Conservation (phyloP, 768 basidiomycete species). For the Mycena haematopus region DNA sequence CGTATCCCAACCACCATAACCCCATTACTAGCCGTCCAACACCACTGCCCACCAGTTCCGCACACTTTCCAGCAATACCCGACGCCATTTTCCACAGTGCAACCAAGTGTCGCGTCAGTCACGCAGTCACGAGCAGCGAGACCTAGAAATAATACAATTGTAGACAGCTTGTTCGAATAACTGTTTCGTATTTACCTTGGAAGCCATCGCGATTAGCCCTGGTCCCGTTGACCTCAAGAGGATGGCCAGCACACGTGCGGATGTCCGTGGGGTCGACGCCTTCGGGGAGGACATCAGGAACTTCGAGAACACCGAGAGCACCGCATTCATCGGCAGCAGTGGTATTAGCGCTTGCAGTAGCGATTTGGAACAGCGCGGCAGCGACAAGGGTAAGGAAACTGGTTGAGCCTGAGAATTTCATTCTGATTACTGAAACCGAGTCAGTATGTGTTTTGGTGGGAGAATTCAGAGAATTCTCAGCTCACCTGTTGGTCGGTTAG, state of each 20-base stretch:
- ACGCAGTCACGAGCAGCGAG: too few relatives aligned
- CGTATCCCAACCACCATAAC: too few relatives aligned
- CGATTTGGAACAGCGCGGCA: too few relatives aligned
- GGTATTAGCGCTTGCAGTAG: too few relatives aligned
- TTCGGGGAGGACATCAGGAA: slow-evolving; percentile 7
- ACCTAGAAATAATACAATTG: too few relatives aligned
- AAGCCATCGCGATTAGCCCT: not conserved
- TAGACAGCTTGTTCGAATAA: too few relatives aligned
- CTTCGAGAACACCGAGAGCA: slow-evolving; percentile 7
- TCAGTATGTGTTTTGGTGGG: slow-evolving; percentile 1
- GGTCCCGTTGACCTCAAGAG: slow-evolving; percentile 1
- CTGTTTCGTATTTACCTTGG: slow-evolving; percentile 1
- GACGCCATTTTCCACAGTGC: too few relatives aligned
- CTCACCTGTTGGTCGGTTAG: slow-evolving; percentile 4
- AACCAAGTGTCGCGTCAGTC: too few relatives aligned
- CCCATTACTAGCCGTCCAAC: too few relatives aligned
- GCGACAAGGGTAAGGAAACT: not conserved
- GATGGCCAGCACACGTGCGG: slow-evolving; percentile 7
- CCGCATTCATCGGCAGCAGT: slow-evolving; percentile 5
- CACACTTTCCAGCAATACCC: too few relatives aligned
- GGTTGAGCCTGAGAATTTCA: slow-evolving; percentile 9
- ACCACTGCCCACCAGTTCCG: too few relatives aligned
- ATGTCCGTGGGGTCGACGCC: slow-evolving; percentile 3
- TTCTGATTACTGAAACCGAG: slow-evolving; percentile 3
- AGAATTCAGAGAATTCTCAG: slow-evolving; percentile 7